These are phyloP conservation scores for Herpetomonas samuelpessoai DNA, from an alignment of 208 protist genomes.

Conservation along the genomic window DNA sequence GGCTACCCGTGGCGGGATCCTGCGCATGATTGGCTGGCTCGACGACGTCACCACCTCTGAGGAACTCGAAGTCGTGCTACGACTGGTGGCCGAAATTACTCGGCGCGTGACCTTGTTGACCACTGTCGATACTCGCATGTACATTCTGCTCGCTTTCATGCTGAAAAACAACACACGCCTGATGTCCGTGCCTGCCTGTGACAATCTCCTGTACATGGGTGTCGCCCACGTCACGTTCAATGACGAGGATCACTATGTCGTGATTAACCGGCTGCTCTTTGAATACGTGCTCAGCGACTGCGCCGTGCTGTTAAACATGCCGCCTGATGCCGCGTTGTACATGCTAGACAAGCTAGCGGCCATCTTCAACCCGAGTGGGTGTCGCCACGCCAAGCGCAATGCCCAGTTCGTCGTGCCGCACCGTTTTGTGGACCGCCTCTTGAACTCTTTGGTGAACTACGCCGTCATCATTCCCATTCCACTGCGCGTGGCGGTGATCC, in stretches of 20 bases:
- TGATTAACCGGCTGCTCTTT: constrained; percentile 82
- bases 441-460: constrained; percentile 54
- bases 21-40: constrained; percentile 73
- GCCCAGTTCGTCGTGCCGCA: constrained; percentile 48
- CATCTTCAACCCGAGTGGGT: constrained; percentile 52
- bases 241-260: constrained; percentile 54
- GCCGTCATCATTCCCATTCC: constrained; percentile 27
- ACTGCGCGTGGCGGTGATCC: constrained; percentile 38
- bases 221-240: constrained; percentile 39
- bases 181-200: constrained; percentile 45
- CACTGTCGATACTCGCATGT: constrained; percentile 57
- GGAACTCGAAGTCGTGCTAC: constrained; percentile 47
- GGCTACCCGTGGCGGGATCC: constrained; percentile 51
- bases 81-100: constrained; percentile 43
- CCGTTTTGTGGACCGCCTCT: constrained; percentile 67
- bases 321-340: constrained; percentile 36
- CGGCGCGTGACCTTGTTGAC: constrained; percentile 32
- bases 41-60: constrained; percentile 28
- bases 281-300: constrained; percentile 62
- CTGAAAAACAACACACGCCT: constrained; percentile 52
- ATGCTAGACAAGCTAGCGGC: constrained; percentile 40
- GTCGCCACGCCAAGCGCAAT: constrained; percentile 68
- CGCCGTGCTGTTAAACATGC: constrained; percentile 49
- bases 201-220: constrained; percentile 54
- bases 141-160: constrained; percentile 60